Evolutionary conservation across 108 stramenopile genomes (phyloP).

Genomic region (Stephanodiscus minutulus): DNA sequence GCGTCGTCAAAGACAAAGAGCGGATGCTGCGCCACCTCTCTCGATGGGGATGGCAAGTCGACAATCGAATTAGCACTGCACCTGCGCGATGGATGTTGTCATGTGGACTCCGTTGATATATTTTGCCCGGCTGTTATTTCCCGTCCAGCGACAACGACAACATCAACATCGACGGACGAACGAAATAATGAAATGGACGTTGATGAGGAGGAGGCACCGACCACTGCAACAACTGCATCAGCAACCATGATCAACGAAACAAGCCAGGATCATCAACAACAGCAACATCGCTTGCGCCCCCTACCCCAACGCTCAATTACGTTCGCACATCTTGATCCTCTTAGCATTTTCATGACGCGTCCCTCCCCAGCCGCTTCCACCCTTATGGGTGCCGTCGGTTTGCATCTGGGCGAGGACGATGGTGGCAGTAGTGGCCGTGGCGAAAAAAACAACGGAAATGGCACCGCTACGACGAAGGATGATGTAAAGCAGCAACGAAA

Average conservation of each 20-base stretch:
- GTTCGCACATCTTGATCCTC: conserved; percentile 45
- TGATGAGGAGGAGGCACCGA: not conserved
- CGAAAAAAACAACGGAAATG: not conserved
- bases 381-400: not conserved
- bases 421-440: conserved; percentile 3
- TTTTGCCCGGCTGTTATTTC: conserved; percentile 6
- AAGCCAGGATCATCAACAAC: not conserved
- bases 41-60: conserved; percentile 15
- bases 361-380: not conserved
- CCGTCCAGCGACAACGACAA: not conserved
- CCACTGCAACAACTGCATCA: not conserved
- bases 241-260: not conserved
- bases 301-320: conserved; percentile 28
- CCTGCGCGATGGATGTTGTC: conserved; percentile 41
- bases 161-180: not conserved
- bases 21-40: not conserved
- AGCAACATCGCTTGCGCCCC: conserved; percentile 19
- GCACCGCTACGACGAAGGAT: not conserved
- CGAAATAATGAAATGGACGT: not conserved
- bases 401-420: conserved; percentile 37
- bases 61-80: conserved; percentile 34
- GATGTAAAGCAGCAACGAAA: not conserved
- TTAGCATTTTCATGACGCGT: conserved; percentile 32
- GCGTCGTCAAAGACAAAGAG: not conserved
- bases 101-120: conserved; percentile 41